Evolutionary conservation across 2,329 filamentous ascomycete genomes (phyloP).

Genomic region (Botrytis medusae): DNA sequence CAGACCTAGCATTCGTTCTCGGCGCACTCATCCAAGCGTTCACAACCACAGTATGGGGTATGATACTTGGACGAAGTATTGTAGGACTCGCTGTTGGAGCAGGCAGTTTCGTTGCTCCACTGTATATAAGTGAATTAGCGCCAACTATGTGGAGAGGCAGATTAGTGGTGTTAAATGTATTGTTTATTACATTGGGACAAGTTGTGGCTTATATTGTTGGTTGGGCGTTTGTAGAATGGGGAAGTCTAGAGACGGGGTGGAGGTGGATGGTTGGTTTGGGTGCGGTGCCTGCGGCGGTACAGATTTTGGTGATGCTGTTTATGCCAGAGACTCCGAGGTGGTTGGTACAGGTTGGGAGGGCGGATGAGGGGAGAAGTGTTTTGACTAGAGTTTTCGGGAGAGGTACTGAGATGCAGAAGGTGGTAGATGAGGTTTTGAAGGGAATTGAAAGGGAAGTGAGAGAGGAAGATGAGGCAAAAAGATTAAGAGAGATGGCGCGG

Average conservation of each 20-base stretch:
- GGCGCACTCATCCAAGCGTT: conserved; percentile 67
- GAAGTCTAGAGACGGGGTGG: conserved; percentile 63
- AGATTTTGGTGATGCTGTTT: conserved; percentile 64
- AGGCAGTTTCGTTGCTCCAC: conserved; percentile 77
- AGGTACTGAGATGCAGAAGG: conserved; percentile 44
- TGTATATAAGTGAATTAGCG: conserved; percentile 86
- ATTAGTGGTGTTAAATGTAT: conserved; percentile 75
- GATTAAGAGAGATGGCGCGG: conserved; percentile 30
- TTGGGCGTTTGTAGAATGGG: conserved; percentile 66
- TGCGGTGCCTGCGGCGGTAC: conserved; percentile 70
- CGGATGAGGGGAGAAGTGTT: conserved; percentile 62
- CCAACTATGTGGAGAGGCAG: conserved; percentile 74
- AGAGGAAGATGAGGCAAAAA: conserved; percentile 60
- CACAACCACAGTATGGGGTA: conserved; percentile 56
- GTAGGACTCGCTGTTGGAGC: conserved; percentile 73
- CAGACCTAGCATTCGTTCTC: conserved; percentile 65
- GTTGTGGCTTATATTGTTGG: conserved; percentile 85
- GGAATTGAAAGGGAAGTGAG: conserved; percentile 73
- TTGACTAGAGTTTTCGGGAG: conserved; percentile 63
- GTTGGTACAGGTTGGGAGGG: conserved; percentile 69
- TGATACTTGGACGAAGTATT: conserved; percentile 67
- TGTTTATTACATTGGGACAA: conserved; percentile 86
- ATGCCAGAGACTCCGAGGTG: conserved; percentile 91
- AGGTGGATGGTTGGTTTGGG: conserved; percentile 90
- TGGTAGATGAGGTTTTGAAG: conserved; percentile 61